Conservation (phyloP, 805 yeast genomes). For the Jamesozyma hellenica region DNA sequence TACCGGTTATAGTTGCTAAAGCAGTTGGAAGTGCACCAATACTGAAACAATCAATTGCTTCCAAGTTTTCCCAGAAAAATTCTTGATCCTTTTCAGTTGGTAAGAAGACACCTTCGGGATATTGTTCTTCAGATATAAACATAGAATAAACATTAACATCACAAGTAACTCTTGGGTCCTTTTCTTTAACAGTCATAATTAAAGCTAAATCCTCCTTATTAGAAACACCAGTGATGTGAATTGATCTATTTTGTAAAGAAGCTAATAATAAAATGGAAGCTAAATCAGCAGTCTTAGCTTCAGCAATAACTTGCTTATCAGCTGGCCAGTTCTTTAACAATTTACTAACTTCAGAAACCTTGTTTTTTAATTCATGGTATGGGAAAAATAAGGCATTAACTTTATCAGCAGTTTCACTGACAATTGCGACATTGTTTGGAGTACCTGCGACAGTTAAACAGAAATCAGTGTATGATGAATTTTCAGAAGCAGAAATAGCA, state of each 20-base stretch:
- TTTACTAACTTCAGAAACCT: slow-evolving; percentile 67
- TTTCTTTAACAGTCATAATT: slow-evolving; percentile 75
- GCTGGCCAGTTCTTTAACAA: slow-evolving; percentile 81
- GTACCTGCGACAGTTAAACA: slow-evolving; percentile 78
- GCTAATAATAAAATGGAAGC: slow-evolving; percentile 90
- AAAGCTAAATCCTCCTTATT: slow-evolving; percentile 72
- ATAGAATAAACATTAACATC: slow-evolving; percentile 77
- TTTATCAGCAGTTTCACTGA: slow-evolving; percentile 48
- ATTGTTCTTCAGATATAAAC: slow-evolving; percentile 63
- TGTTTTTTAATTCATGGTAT: slow-evolving; percentile 58
- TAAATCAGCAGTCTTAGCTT: slow-evolving; percentile 82
- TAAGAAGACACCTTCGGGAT: slow-evolving; percentile 59
- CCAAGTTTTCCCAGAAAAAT: slow-evolving; percentile 69
- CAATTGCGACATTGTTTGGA: slow-evolving; percentile 50
- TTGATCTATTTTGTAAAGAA: slow-evolving; percentile 70
- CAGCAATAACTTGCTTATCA: slow-evolving; percentile 76
- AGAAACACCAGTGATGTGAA: slow-evolving; percentile 82
- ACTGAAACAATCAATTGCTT: slow-evolving; percentile 73
- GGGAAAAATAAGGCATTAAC: slow-evolving; percentile 80
- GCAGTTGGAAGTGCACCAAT: slow-evolving; percentile 70
- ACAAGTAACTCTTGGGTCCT: slow-evolving; percentile 74
- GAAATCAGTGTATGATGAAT: slow-evolving; percentile 69
- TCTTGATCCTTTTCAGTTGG: slow-evolving; percentile 76
- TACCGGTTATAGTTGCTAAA: slow-evolving; percentile 55
- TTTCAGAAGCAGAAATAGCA: slow-evolving; percentile 43